These are phyloP conservation scores for Xanthoparmelia taractica DNA, from an alignment of 495 filamentous ascomycete genomes.

Conservation along the genomic window DNA sequence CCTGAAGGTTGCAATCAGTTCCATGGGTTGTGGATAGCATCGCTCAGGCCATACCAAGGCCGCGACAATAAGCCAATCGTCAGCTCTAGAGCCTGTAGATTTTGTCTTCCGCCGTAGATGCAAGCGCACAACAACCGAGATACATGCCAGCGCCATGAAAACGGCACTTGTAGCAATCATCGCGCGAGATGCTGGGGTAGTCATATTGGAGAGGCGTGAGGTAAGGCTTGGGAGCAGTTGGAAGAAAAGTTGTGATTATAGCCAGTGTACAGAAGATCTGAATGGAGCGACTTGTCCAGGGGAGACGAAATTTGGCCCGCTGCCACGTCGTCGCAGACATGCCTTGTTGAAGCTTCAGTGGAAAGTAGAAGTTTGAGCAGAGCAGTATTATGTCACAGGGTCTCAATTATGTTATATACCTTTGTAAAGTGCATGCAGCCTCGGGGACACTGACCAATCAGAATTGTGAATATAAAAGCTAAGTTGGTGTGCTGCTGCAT, in stretches of 20 bases:
- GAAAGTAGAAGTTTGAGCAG: background rate
- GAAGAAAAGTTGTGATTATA: background rate
- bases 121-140: slow-evolving; percentile 14
- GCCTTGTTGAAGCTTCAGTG: background rate
- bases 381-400: background rate
- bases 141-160: slow-evolving; percentile 12
- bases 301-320: background rate
- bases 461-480: background rate
- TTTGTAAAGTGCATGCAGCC: background rate
- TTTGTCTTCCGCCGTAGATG: slow-evolving; percentile 8
- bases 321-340: background rate
- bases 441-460: background rate
- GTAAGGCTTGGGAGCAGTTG: background rate
- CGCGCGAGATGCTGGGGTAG: slow-evolving; percentile 10
- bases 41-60: slow-evolving; percentile 12
- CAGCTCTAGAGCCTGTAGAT: background rate
- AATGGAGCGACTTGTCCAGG: background rate
- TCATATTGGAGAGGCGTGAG: background rate
- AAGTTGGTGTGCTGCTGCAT: background rate
- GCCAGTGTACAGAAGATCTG: background rate
- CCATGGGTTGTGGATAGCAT: background rate
- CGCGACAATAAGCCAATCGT: slow-evolving; percentile 17
- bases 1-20: background rate
- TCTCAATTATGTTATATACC: background rate
- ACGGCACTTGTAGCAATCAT: slow-evolving; percentile 17